Evolutionary conservation across 2,329 filamentous ascomycete species (phyloP).

Genomic region (Arthrobotrys musiformis): DNA sequence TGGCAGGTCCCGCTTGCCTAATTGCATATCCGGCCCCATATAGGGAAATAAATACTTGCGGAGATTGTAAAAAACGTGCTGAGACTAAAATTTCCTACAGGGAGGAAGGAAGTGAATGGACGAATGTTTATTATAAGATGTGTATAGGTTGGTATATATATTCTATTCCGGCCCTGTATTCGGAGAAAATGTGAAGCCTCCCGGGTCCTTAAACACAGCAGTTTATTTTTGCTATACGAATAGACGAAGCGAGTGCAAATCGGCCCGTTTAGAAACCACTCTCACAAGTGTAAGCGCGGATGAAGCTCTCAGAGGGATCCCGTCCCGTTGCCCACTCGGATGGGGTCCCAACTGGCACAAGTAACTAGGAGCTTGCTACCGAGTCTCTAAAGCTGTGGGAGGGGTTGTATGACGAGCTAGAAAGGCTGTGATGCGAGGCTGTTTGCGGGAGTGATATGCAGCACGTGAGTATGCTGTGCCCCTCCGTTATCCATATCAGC

Average conservation of each 20-base stretch:
- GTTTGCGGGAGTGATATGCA: neutral
- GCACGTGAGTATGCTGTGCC: conserved; percentile 6
- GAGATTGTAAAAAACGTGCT: neutral
- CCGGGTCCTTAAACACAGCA: neutral
- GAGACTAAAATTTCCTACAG: neutral
- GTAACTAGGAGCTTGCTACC: neutral
- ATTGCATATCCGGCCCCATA: neutral
- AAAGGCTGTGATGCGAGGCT: neutral
- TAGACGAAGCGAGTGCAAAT: neutral
- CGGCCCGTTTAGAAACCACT: neutral
- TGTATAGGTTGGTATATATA: neutral
- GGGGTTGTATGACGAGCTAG: neutral
- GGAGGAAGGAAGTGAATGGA: neutral
- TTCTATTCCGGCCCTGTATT: neutral
- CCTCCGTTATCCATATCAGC: neutral
- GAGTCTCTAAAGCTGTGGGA: neutral
- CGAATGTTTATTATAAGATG: neutral
- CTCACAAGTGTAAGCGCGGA: neutral
- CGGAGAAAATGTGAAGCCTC: neutral
- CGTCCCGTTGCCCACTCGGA: neutral
- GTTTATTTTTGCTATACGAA: neutral
- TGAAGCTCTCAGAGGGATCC: too few relatives aligned
- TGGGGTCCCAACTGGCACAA: neutral
- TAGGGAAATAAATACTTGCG: neutral
- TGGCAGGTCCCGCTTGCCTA: neutral